A percentile compares a stretch with the other conserved stretches of the same genome.
phyloP scores from a whole-genome alignment of 1,139 yeast species.

The Pichia sp. region DNA sequence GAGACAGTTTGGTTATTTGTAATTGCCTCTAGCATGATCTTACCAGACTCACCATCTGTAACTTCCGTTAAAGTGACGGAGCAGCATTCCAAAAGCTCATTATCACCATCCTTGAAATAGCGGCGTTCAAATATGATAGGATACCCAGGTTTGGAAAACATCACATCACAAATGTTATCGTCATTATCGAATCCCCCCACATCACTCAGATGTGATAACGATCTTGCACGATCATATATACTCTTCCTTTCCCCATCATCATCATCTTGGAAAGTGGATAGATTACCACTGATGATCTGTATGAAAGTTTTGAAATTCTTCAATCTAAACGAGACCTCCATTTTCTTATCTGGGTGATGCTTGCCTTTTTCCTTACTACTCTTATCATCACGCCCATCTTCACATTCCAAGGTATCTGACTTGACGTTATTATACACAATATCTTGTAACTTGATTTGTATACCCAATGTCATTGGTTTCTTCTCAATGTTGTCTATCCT shows the following conservation, averaged over 20 bases:
- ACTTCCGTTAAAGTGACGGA: conserved; percentile 22
- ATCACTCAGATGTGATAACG: conserved; percentile 18
- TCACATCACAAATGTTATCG: conserved; percentile 28
- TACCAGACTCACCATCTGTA: conserved; percentile 23
- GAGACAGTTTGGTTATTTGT: neutral
- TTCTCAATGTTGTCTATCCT: conserved; percentile 9
- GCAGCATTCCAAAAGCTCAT: conserved; percentile 19
- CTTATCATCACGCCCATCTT: too few species aligned
- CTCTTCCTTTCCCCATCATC: neutral
- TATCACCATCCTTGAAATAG: conserved; percentile 15
- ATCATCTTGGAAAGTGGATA: conserved; percentile 4
- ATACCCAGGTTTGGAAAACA: conserved; percentile 25
- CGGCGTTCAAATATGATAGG: conserved; percentile 26
- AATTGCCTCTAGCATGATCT: conserved; percentile 1
- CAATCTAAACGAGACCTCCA: conserved; percentile 32
- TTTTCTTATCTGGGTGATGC: conserved; percentile 1
- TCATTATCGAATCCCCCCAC: conserved; percentile 24
- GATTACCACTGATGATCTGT: conserved; percentile 25
- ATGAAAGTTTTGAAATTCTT: conserved; percentile 43
- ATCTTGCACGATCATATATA: conserved; percentile 16
- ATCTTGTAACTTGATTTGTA: conserved; percentile 38
- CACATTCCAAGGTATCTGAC: neutral
- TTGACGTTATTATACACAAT: conserved; percentile 24
- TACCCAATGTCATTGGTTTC: conserved; percentile 48
- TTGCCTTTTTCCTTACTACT: neutral